phyloP scores from a whole-genome alignment of 495 filamentous ascomycete species.

The Xylaria acuta region DNA sequence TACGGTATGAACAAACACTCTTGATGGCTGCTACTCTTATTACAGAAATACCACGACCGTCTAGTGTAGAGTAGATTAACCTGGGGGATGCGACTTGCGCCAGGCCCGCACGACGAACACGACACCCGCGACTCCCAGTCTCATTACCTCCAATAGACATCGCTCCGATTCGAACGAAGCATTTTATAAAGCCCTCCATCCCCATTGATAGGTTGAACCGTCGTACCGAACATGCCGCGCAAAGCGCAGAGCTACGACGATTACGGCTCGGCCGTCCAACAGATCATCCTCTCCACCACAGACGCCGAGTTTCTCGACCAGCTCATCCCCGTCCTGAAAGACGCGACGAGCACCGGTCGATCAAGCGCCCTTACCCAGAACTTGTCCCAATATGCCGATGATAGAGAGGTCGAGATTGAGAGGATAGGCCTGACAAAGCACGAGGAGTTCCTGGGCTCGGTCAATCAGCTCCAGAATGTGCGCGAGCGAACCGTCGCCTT shows the following conservation, averaged over 20 bases:
- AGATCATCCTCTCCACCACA: conserved; percentile 91
- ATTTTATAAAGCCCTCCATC: neutral
- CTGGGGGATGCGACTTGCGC: conserved; percentile 9
- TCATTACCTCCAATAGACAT: neutral
- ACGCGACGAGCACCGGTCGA: conserved; percentile 79
- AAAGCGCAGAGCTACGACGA: conserved; percentile 59
- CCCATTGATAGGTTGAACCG: neutral
- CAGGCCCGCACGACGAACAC: neutral
- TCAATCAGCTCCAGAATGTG: conserved; percentile 89
- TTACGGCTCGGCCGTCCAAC: conserved; percentile 59
- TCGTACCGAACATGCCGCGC: conserved; percentile 48
- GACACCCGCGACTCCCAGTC: neutral
- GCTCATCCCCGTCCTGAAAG: conserved; percentile 88
- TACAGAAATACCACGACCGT: neutral
- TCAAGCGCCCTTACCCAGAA: conserved; percentile 76
- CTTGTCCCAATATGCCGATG: conserved; percentile 78
- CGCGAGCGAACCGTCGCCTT: conserved; percentile 85
- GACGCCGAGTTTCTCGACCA: conserved; percentile 96
- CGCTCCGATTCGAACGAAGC: neutral
- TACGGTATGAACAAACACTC: conserved; percentile 1
- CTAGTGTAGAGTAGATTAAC: neutral
- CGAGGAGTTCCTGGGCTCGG: conserved; percentile 92
- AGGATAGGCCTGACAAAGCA: conserved; percentile 93
- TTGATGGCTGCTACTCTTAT: neutral
- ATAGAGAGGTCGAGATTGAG: conserved; percentile 92